Percentiles rank a stretch among this genome's conserved stretches.
These are phyloP conservation scores for Tricholoma terreum DNA, from an alignment of 768 basidiomycete species.

Conservation along the genomic window DNA sequence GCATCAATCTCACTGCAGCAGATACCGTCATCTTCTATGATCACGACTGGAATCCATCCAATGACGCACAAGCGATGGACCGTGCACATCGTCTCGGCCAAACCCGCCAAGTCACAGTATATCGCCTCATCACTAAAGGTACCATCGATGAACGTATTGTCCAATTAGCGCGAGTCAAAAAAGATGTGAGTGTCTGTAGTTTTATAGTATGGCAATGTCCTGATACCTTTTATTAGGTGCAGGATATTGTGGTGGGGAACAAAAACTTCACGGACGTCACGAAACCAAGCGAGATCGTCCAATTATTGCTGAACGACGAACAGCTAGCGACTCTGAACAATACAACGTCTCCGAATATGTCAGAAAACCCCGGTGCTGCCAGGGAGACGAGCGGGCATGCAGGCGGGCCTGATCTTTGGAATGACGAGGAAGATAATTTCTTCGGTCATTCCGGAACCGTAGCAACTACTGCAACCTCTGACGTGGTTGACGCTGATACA, in stretches of 20 bases:
- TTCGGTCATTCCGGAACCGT: slow-evolving; percentile 56
- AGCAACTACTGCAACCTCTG: slow-evolving; percentile 16
- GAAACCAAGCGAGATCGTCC: slow-evolving; percentile 96
- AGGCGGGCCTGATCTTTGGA: slow-evolving; percentile 65
- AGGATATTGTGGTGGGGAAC: slow-evolving; percentile 98
- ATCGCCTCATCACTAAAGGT: slow-evolving; percentile 88
- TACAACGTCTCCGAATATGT: slow-evolving; percentile 34
- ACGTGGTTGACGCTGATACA: slow-evolving; percentile 35
- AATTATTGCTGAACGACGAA: slow-evolving; percentile 90
- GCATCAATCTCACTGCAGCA: slow-evolving; percentile 94
- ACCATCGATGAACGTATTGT: slow-evolving; percentile 98
- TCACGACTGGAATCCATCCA: slow-evolving; percentile 96
- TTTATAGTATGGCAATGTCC: neutral
- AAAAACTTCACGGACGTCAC: slow-evolving; percentile 92
- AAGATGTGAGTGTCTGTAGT: slow-evolving; percentile 63
- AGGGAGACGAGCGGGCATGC: slow-evolving; percentile 27
- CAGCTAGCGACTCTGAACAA: slow-evolving; percentile 74
- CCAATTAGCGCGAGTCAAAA: slow-evolving; percentile 93
- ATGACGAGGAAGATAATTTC: slow-evolving; percentile 85
- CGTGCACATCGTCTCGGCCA: slow-evolving; percentile 96
- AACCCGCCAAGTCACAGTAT: slow-evolving; percentile 96
- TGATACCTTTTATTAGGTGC: slow-evolving; percentile 56
- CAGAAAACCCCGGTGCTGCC: slow-evolving; percentile 25
- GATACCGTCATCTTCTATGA: slow-evolving; percentile 97
- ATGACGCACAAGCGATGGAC: slow-evolving; percentile 98